Evolutionary conservation across 306 rosid genomes (phyloP), one percentile per base, ranked within the genome.

Genomic region (Malus fusca): DNA sequence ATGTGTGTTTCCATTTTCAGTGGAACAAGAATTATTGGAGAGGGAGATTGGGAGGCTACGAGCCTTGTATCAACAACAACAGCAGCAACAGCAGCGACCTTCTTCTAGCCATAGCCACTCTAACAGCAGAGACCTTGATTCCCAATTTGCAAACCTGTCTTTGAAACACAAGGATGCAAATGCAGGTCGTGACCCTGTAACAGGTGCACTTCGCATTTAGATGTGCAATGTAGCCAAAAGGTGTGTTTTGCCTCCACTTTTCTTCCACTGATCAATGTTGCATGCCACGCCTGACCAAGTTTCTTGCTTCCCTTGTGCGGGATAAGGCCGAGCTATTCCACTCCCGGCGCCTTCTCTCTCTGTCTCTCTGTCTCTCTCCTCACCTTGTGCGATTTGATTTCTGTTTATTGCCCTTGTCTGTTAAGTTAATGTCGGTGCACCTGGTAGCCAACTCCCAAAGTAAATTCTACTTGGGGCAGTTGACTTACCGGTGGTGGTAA

Each of bases 11-110:
- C 79, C 77, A 73, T 85, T 69, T 89, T 68, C 87, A 96, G 99
- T 96, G 97, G 99, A 96, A 85, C 99, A 96, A 77, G 99, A 96
- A 87, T 97, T 96, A 62, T 84, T 96, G 87, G 99, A 96, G 82
- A 96, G 97, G 82, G 99, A 96, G 90, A 88, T 96, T 35, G 96
- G 96, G 74, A 89, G 99, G 90, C 82, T 96, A 69, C 88, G 96
- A 71, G 2, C 85, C 31, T 62, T 96, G 87, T 90, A 87, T 78
- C 89, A 92, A 79, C 97, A 91, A 77, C 91, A 82, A 61, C 90
- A 87, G 11, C 82, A 73, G 26, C 85, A 85, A 71, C 87, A 77
- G 25, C 96, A 83, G 66, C 91, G 73, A 80, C 90, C 94, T 81
- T 86, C 98, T 71, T 82, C 88, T 12, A 83, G 96, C 86, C 93